A percentile compares a stretch with the other conserved stretches of the same genome.
phyloP scores from a whole-genome alignment of 2,329 filamentous ascomycete genomes.

The Thielaviopsis punctulata region DNA sequence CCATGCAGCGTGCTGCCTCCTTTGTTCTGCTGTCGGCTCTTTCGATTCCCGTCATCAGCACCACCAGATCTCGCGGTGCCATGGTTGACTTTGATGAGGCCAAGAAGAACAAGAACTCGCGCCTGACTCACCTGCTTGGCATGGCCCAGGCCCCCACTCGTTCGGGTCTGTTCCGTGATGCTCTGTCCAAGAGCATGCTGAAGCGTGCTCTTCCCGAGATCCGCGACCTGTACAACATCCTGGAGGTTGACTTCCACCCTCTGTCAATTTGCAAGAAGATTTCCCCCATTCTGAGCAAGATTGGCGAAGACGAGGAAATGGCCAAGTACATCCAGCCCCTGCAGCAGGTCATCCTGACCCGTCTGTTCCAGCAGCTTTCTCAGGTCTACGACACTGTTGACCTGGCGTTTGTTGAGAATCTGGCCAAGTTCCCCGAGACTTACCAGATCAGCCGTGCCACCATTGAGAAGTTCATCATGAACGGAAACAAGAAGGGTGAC shows the following conservation, averaged over 20 bases:
- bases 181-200: conserved; percentile 82
- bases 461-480: conserved; percentile 99
- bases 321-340: conserved; percentile 89
- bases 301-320: conserved; percentile 88
- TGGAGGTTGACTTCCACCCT: conserved; percentile 97
- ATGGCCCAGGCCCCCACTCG: conserved; percentile 84
- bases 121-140: conserved; percentile 85
- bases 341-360: conserved; percentile 95
- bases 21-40: conserved; percentile 90
- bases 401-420: conserved; percentile 77
- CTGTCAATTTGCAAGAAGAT: conserved; percentile 99
- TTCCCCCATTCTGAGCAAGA: conserved; percentile 84
- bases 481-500: conserved; percentile 99
- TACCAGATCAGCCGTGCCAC: conserved; percentile 82
- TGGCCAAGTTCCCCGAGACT: conserved; percentile 89
- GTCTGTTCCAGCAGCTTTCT: conserved; percentile 95
- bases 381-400: conserved; percentile 98
- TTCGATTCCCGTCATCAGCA: conserved; percentile 98
- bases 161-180: conserved; percentile 84
- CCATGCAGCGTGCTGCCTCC: conserved; percentile 85
- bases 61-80: conserved; percentile 82
- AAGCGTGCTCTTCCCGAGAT: conserved; percentile 90
- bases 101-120: conserved; percentile 96
- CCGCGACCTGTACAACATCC: conserved; percentile 90
- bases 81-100: conserved; percentile 94